Base-by-base conservation (phyloP, 768 basidiomycete genomes). In the Rhizopogon sp. region DNA sequence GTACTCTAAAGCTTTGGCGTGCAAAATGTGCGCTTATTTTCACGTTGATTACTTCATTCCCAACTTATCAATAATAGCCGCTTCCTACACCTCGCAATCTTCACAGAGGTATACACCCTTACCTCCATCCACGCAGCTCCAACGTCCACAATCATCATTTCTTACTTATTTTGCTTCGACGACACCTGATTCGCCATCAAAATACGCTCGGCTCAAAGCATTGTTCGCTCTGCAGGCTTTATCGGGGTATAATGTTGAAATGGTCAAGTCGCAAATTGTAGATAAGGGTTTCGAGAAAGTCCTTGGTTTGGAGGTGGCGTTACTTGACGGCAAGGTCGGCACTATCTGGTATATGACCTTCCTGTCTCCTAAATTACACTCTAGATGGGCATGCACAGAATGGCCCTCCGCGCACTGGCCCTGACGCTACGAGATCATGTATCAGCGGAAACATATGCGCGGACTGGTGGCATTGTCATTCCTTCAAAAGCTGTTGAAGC, bases 371-470 rank as follows among this genome's bases (percentile, higher is more conserved):
- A 39, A 17, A n/a, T 22, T 35, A 2, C 46, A 14, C 22, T 37
- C 33, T 37, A 49, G 41, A 17, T 28, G 25, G 20, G 54, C 6
- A 41, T 61, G n/a, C 44, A 44, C 14, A 41, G 10, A n/a, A 22
- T 22, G 39, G 25, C 25, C 17, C 17, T 37, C 43, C 29, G 39
- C 49, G 40, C 29, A 22, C 31, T 14, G 57, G 61, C 41, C 37
- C 5, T 64, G 54, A 16, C 81, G 39, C 71, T 97, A 9, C 79
- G 79, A 50, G 95, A 98, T 65, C 75, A 81, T 0, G 72, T 80
- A 0, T 88, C 91, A 2, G 91, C 93, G 0, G 92, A 96, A 65
- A 79, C 85, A 5, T 97, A 94, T 68, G 96, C 94, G 62, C 80
- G 87, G 1, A 81, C 88, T 33, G 85, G 84, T 16, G 92, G 94